Base-by-base conservation (phyloP, 2,329 filamentous ascomycete species). In the Aureobasidium sp. region DNA sequence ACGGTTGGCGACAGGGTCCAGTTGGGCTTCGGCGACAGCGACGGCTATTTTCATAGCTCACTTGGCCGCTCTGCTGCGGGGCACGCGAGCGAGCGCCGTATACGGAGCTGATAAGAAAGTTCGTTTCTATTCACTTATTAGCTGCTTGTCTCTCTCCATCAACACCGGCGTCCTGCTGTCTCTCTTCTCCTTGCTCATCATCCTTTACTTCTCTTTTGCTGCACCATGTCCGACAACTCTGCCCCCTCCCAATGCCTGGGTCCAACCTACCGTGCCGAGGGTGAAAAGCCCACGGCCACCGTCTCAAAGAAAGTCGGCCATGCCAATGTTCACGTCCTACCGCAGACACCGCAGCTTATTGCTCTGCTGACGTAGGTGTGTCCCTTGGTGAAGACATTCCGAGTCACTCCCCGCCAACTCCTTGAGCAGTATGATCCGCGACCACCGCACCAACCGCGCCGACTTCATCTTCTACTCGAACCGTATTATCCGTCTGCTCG, bases 391-490 rank as follows among this genome's bases (percentile, higher is more conserved):
- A 37, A 30, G 21, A 58, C 48, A 6, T 42, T 25, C 30, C 34
- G 25, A 59, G 34, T 29, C 51, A 59, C 21, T 14, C 53, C 21
- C 45, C 42, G 45, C 57, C 44, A 50, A 62, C 59, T 42, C 62
- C 29, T 32, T 39, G 21, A 39, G 70, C 59, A 97, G 93, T 65
- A 97, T 97, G 83, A 97, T 99, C 72, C 88, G 94, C 69, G 91
- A 96, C 75, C 90, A 89, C 75, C 84, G 88, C 67, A 99, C 94
- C 6, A 85, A 88, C 61, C 89, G 94, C 62, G 94, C 91, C 65
- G 94, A 99, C 76, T 99, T 99, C 75, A 97, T 99, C 72, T 99
- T 99, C 78, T 96, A 97, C 79, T 96, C 92, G 47, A 99, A 99
- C 78, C 86, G 94, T 63, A 97, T 99, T 74, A 97, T 97, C 74